Base-by-base conservation (phyloP, 306 rosid genomes). In the Castanea sativa region DNA sequence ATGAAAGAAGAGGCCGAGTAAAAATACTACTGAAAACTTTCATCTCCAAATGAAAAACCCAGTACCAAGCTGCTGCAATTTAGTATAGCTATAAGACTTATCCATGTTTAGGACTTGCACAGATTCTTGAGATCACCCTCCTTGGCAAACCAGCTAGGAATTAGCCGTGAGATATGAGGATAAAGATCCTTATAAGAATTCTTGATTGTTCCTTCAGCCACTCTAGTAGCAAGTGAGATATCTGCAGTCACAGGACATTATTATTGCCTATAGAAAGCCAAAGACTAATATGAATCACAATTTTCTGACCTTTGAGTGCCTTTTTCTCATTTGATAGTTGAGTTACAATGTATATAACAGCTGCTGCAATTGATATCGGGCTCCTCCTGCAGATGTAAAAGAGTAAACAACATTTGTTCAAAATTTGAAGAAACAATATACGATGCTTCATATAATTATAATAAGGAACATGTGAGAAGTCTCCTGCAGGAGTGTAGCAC, bases 301-400 rank as follows among this genome's bases (percentile, higher is more conserved):
- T 21, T 35, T 67, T 32, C 72, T 29, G 61, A 95, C 98, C 99
- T 91, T 95, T 93, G 57, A 91, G 93, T 38, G 97, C 91, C 85
- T 90, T 93, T 82, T 90, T 95, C 63, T 90, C 97, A 35, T 93
- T 96, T 0, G 97, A 95, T 65, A 95, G 97, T 77, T 95, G 94
- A 53, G 98, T 93, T 72, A 95, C 85, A 23, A 93, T 95, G 85
- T 93, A 93, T 76, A 91, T 95, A 74, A 91, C 96, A 75, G 97
- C 98, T 4, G 98, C 98, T 21, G 98, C 98, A 77, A 92, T 90
- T 52, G 97, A 90, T 86, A 95, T 93, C 73, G 99, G 99, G 85
- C 98, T 93, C 87, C 99, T 90, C 98, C 99, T 95, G 90, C 30
- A 61, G 84, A 64, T 7, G 6, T 27, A 55, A 25, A 12, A 43